phyloP scores from a whole-genome alignment of 164 flowering plant genomes.

The Aristolochia contorta region DNA sequence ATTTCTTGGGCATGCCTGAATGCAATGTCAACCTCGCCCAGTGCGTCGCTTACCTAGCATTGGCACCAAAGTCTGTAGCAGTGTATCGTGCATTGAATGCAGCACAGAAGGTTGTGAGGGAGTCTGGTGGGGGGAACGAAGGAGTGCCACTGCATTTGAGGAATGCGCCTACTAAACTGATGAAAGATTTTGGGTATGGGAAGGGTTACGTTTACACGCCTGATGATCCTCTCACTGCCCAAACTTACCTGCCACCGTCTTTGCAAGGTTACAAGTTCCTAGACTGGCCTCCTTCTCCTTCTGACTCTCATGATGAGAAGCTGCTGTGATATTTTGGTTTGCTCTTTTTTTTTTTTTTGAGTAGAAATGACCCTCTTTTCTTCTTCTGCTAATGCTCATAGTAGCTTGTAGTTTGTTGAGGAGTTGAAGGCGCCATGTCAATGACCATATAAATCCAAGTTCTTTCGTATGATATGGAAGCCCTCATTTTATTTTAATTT shows the following conservation, averaged over 20 bases:
- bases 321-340: neutral
- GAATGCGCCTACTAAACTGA: slow-evolving; percentile 85
- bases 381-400: too few species aligned
- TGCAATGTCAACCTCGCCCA: slow-evolving; percentile 75
- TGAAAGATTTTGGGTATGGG: slow-evolving; percentile 81
- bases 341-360: too few species aligned
- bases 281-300: slow-evolving; percentile 36
- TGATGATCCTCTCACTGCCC: slow-evolving; percentile 35
- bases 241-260: slow-evolving; percentile 56
- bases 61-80: slow-evolving; percentile 75
- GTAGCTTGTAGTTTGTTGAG: too few species aligned
- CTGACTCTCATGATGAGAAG: slow-evolving; percentile 3
- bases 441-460: too few species aligned
- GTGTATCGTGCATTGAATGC: slow-evolving; percentile 49
- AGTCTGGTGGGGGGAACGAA: slow-evolving; percentile 80
- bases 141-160: slow-evolving; percentile 82
- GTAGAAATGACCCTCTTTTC: too few species aligned
- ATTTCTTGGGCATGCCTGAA: slow-evolving; percentile 89
- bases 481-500: too few species aligned
- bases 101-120: slow-evolving; percentile 60
- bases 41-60: slow-evolving; percentile 75
- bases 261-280: slow-evolving; percentile 62
- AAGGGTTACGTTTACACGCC: slow-evolving; percentile 76
- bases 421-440: too few species aligned
- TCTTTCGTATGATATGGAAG: too few species aligned